phyloP scores from a whole-genome alignment of 1,139 yeast species.

The Lodderomyces elongisporus region DNA sequence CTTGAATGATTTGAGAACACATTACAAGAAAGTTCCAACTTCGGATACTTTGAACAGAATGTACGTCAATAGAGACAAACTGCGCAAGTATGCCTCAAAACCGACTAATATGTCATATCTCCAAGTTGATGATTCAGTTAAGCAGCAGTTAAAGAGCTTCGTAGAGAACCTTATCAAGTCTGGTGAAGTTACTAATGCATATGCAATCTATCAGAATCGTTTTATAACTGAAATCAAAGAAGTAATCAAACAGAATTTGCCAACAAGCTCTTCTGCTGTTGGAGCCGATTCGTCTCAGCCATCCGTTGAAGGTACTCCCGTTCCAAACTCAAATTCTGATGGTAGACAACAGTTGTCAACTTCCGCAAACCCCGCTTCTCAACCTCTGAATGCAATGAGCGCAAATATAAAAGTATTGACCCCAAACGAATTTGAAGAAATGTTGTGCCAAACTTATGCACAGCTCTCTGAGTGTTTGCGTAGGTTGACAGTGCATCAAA shows the following conservation, averaged over 20 bases:
- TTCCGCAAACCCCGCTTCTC: conserved; percentile 5
- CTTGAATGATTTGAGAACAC: conserved; percentile 55
- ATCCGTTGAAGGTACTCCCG: conserved; percentile 30
- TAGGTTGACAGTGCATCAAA: conserved; percentile 74
- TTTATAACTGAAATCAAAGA: conserved; percentile 67
- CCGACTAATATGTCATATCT: conserved; percentile 27
- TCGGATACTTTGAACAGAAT: conserved; percentile 53
- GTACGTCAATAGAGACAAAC: conserved; percentile 23
- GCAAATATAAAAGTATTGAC: conserved; percentile 57
- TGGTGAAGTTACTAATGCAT: conserved; percentile 61
- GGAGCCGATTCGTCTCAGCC: conserved; percentile 18
- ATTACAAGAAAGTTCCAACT: conserved; percentile 46
- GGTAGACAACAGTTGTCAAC: too few relatives aligned
- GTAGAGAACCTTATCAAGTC: conserved; percentile 58
- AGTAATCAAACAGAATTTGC: conserved; percentile 63
- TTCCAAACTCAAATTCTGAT: conserved; percentile 17
- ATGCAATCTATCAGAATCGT: conserved; percentile 60
- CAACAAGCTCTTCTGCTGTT: conserved; percentile 20
- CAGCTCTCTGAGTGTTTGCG: conserved; percentile 68
- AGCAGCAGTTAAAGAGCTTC: conserved; percentile 37
- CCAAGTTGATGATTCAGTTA: conserved; percentile 29
- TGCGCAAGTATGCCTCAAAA: conserved; percentile 17
- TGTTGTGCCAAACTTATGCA: conserved; percentile 60
- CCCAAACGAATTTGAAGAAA: conserved; percentile 66
- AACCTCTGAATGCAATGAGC: conserved; percentile 29